Base-by-base conservation (phyloP, 1,284 basidiomycete genomes). In the Cystobasidium slooffiae region DNA sequence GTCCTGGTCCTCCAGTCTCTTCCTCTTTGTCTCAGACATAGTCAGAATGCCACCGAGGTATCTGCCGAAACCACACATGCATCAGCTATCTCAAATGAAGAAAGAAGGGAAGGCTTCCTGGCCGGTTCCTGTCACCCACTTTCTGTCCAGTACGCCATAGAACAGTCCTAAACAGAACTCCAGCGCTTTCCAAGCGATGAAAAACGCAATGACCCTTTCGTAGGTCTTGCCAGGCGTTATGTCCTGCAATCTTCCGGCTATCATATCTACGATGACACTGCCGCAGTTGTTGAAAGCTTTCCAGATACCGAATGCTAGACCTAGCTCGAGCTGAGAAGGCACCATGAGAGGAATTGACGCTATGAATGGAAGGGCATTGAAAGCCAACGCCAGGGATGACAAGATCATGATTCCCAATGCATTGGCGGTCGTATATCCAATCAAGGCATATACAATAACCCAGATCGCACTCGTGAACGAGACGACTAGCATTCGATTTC, bases 301-400 rank as follows among this genome's bases (percentile, higher is more conserved):
- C 82, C 83, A 84, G n/a, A 84, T 77, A 0, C 84, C 84, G 55
- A 83, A 84, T 0, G 83, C 84, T 0, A 82, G 83, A 1, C 84
- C 84, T n/a, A 84, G 77, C 16, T 82, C 78, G 7, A 77, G 74
- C 63, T 84, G 82, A 41, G 81, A 78, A 0, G 80, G 80, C 0
- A 84, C 81, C 18, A 85, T 76, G 6, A 85, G 78, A 0, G 84
- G 84, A 31, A 85, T 83, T 1, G 81, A 80, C 1, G 82, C 82
- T 70, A 82, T 80, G 77, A 84, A 84, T 0, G 82, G 81, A 37
- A 84, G 78, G 1, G 24, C 81, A 77, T 84, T 83, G 75, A 80
- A 80, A 1, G 80, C 75, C n/a, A 59, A 52, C 12, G 70, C 63
- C 6, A 73, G 63, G 9, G 70, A 73, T 7, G 62, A 37, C 8